Evolutionary conservation across 768 basidiomycete genomes (phyloP), one percentile per base, ranked within the genome.

Genomic region (Xerocomus potaroensis): DNA sequence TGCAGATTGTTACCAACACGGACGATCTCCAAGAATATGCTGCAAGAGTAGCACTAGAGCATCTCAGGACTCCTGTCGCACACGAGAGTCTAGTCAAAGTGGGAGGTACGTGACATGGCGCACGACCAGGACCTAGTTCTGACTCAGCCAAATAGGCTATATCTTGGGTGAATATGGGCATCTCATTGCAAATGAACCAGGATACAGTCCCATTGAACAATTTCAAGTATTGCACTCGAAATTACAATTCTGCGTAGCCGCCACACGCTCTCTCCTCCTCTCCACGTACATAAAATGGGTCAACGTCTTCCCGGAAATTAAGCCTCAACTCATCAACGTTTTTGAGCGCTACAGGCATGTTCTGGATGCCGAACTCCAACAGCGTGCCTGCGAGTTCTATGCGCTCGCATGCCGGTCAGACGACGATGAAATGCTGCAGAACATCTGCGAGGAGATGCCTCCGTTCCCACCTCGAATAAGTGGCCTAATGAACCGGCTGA

Each of bases 271-370:
- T 0, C 75, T 99, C 24, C 80, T 99, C 22, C 75, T 99, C 29
- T 95, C 96, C 10, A 97, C 96, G 1, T 99, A 99, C 64, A 86
- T 97, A 72, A 99, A 99, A 78, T 98, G 95, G 95, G 92, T 96
- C 53, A 99, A 99, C 64, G 90, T 99, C 47, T 99, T 98, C 68
- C 96, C 96, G 16, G 96, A 99, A 66, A 96, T 99, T 70, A 96
- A 94, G 58, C 78, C 84, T 7, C 93, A 97, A 55, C 80, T 99
- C 23, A 59, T 97, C 63, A 88, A 85, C 65, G 91, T 98, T 57
- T 96, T 99, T 57, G 93, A 97, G 58, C 90, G 93, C 14, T 98
- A 96, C 62, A 84, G 92, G n/a, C 91, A 95, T 60, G 91, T 97
- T 36, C 81, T 99, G 12, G 96, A 99, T 66, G 84, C 93, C 15